phyloP scores from a whole-genome alignment of 257 asterid species.

The Primulina huaijiensis region DNA sequence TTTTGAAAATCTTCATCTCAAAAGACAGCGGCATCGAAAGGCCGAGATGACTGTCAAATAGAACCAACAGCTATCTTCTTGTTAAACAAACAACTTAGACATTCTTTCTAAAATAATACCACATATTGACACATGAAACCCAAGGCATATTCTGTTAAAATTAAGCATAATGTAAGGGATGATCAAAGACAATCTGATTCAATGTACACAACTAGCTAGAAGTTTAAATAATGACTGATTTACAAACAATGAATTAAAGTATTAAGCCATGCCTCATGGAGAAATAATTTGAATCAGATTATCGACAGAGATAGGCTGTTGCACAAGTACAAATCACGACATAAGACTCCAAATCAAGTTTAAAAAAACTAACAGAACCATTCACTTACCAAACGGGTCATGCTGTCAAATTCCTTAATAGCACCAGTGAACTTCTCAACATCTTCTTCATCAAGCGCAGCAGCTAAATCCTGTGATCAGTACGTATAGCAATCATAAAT shows the following conservation, averaged over 20 bases:
- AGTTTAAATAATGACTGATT: too few species aligned
- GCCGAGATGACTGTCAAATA: neutral
- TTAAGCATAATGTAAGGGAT: neutral
- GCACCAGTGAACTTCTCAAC: slow-evolving; percentile 50
- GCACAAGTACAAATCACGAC: neutral
- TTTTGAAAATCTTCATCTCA: neutral
- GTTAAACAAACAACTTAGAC: neutral
- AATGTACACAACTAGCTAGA: neutral
- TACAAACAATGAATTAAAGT: too few species aligned
- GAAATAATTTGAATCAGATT: too few species aligned
- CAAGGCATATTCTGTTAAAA: neutral
- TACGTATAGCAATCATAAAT: slow-evolving; percentile 13
- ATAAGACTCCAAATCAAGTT: slow-evolving; percentile 13
- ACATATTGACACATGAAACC: neutral
- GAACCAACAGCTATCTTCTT: neutral
- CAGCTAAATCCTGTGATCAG: slow-evolving; percentile 41
- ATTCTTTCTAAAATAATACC: neutral
- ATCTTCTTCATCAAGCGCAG: slow-evolving; percentile 59
- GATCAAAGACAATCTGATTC: neutral
- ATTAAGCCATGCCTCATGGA: too few species aligned
- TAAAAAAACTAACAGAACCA: neutral
- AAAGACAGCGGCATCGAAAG: neutral
- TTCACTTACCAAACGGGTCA: slow-evolving; percentile 49
- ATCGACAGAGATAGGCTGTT: neutral
- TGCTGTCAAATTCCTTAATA: slow-evolving; percentile 54